Evolutionary conservation across 768 basidiomycete species (phyloP).

Genomic region (Lactarius pseudohatsudake): DNA sequence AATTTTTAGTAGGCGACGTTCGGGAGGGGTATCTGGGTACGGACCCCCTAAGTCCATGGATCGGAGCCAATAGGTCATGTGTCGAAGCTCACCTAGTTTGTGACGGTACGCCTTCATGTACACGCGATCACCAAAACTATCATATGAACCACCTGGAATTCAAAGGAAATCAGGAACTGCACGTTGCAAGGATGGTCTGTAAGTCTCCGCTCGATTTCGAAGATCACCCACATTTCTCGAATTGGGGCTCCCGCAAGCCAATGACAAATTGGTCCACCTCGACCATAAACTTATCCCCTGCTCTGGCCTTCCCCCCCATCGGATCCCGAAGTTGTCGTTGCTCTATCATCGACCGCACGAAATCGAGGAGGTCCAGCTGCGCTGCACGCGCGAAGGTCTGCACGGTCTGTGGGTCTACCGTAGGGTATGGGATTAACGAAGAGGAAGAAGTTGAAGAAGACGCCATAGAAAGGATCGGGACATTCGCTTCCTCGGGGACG

Average conservation of each 20-base stretch:
- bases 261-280: constrained; percentile 29
- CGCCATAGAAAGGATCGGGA: constrained; percentile 23
- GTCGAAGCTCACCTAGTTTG: constrained; percentile 18
- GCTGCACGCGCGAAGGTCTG: constrained; percentile 21
- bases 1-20: constrained; percentile 24
- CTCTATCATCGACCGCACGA: constrained; percentile 27
- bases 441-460: constrained; percentile 21
- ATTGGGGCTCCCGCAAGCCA: constrained; percentile 25
- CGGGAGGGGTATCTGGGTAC: constrained; percentile 23
- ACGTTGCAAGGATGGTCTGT: constrained; percentile 10
- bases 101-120: constrained; percentile 28
- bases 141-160: constrained; percentile 24
- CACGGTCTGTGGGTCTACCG: constrained; percentile 19
- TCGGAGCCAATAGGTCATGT: constrained; percentile 12
- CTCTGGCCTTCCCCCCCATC: constrained; percentile 23
- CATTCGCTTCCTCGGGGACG: constrained; percentile 12
- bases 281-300: constrained; percentile 27
- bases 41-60: constrained; percentile 24
- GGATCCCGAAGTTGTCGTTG: constrained; percentile 26
- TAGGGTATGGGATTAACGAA: constrained; percentile 20
- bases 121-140: constrained; percentile 28
- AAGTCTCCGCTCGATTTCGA: constrained; percentile 16
- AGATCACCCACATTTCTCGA: constrained; percentile 24
- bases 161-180: constrained; percentile 18
- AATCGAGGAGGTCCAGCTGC: constrained; percentile 25